These are phyloP conservation scores for Fusarium sp. DNA, from an alignment of 2,329 filamentous ascomycete species.

Conservation along the genomic window DNA sequence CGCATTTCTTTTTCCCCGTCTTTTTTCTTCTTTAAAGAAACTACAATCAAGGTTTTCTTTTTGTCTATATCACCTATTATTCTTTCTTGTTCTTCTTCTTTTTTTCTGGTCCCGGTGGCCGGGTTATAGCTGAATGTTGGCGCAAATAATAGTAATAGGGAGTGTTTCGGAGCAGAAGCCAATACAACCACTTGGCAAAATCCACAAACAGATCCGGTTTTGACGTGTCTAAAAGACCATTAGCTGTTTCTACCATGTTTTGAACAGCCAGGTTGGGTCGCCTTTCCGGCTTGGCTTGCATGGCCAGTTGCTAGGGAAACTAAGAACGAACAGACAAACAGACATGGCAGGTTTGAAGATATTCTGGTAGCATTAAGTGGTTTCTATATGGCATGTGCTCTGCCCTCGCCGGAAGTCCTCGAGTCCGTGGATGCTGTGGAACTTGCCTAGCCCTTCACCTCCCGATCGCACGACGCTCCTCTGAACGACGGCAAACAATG, in stretches of 20 bases:
- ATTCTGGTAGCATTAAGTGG: slow-evolving; percentile 30
- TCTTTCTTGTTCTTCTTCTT: not conserved
- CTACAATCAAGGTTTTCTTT: no score
- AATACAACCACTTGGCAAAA: slow-evolving; percentile 15
- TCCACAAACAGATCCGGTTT: slow-evolving; percentile 18
- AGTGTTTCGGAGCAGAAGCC: slow-evolving; percentile 31
- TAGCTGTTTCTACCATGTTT: slow-evolving; percentile 20
- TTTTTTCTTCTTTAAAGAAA: not conserved
- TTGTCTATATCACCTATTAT: not conserved
- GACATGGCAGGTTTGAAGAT: slow-evolving; percentile 3
- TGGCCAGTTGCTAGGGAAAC: not conserved
- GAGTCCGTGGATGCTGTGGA: not conserved
- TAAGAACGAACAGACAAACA: not conserved
- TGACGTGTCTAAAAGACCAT: not conserved
- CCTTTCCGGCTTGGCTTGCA: slow-evolving; percentile 15
- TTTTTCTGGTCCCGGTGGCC: not conserved
- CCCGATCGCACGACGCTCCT: slow-evolving; percentile 14
- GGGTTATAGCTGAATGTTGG: slow-evolving; percentile 8
- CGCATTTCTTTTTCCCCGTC: no score
- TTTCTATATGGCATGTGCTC: slow-evolving; percentile 18
- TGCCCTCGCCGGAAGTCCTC: slow-evolving; percentile 6
- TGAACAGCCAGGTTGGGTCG: slow-evolving; percentile 4
- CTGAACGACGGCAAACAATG: slow-evolving; percentile 10
- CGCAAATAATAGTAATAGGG: slow-evolving; percentile 8
- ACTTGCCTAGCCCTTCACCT: slow-evolving; percentile 12